These are phyloP conservation scores for Colletotrichum shisoi DNA, from an alignment of 2,329 filamentous ascomycete species.

Conservation along the genomic window DNA sequence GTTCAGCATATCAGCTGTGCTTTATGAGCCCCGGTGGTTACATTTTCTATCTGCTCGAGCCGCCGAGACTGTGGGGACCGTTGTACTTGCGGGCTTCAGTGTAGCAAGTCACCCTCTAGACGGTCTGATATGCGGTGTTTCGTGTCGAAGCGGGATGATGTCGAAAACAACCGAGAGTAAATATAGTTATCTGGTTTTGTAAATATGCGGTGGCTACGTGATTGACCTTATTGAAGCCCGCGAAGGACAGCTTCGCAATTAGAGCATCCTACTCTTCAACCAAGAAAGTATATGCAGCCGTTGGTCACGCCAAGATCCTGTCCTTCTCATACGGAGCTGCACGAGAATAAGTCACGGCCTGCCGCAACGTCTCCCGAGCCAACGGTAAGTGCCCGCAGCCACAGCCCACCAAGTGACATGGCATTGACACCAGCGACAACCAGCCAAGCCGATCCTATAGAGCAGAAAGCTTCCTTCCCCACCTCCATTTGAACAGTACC, in stretches of 20 bases:
- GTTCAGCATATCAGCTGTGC: constrained; percentile 17
- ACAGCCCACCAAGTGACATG: background rate
- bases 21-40: constrained; percentile 18
- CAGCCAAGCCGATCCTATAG: background rate
- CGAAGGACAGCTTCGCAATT: background rate
- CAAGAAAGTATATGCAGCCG: no score
- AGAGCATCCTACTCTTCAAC: background rate
- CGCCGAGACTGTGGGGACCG: constrained; percentile 35
- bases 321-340: no score
- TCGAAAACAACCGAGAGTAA: no score
- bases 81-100: constrained; percentile 29
- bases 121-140: background rate
- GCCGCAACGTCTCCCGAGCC: background rate
- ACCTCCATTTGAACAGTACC: background rate
- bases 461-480: background rate
- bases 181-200: background rate
- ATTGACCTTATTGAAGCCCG: no score
- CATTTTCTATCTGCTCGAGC: no score
- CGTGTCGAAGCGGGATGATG: background rate
- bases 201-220: no score
- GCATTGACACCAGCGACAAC: background rate
- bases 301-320: background rate
- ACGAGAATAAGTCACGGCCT: background rate
- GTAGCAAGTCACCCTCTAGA: background rate
- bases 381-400: background rate